Percentiles rank a stretch among this genome's conserved stretches.
Evolutionary conservation across 2,329 filamentous ascomycete genomes (phyloP).

Genomic region (Colletotrichum trifolii): DNA sequence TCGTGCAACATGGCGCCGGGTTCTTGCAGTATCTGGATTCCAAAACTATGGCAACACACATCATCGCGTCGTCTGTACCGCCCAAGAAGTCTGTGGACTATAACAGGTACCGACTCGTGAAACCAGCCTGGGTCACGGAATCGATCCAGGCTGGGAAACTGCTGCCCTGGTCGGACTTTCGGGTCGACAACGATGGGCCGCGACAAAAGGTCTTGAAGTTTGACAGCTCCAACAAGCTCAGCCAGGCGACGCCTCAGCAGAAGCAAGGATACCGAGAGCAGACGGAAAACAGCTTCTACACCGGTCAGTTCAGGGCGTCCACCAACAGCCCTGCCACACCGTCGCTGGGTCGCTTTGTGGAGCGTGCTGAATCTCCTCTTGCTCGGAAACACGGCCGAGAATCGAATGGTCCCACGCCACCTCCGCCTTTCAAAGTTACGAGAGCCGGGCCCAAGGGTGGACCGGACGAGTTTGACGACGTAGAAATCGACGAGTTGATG

Average conservation of each 20-base stretch:
- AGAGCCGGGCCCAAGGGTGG: conserved; percentile 24
- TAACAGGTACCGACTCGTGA: conserved; percentile 87
- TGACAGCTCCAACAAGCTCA: conserved; percentile 72
- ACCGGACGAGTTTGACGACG: conserved; percentile 35
- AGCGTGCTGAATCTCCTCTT: conserved; percentile 42
- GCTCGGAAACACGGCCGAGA: conserved; percentile 5
- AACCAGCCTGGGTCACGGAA: conserved; percentile 93
- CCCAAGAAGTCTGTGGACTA: conserved; percentile 95
- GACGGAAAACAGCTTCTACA: conserved; percentile 85
- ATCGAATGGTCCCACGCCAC: conserved; percentile 31
- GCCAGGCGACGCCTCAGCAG: conserved; percentile 69
- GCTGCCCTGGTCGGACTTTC: conserved; percentile 87
- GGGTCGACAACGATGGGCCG: conserved; percentile 81
- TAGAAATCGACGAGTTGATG: conserved; percentile 31
- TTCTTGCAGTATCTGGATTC: conserved; percentile 95
- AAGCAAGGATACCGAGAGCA: conserved; percentile 81
- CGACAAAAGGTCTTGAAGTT: conserved; percentile 81
- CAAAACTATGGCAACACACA: conserved; percentile 95
- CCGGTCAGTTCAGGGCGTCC: conserved; percentile 69
- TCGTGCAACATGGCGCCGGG: conserved; percentile 92
- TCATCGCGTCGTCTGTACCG: conserved; percentile 89
- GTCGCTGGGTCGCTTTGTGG: conserved; percentile 42
- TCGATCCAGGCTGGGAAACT: conserved; percentile 84
- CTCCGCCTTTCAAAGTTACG: conserved; percentile 30
- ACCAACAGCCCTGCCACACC: conserved; percentile 40